Base-by-base conservation (phyloP, 805 yeast species). In the Ogataea trehalophila region DNA sequence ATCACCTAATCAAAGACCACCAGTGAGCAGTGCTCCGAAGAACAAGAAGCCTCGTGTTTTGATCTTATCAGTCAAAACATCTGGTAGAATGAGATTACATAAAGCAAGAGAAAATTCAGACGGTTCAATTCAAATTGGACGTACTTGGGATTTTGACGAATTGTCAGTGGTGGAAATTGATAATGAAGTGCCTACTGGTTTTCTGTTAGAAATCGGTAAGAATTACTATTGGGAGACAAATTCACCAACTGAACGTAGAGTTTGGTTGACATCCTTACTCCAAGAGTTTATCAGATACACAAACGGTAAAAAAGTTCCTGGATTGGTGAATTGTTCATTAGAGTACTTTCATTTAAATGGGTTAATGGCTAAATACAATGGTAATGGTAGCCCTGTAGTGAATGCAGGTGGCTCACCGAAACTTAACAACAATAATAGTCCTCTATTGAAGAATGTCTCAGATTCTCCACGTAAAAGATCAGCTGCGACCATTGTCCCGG, bases 111-210 rank as follows among this genome's bases (percentile, higher is more conserved):
- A 80, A 62, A 85, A 85, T 56, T 71, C 77, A 9, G 86, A 87
- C 55, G 83, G 86, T 1, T 65, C 82, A 1, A 80, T 86, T 57
- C 97, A 91, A 66, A 87, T 91, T 44, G 98, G 98, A 33, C 77
- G 97, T 59, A 85, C 95, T 3, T 91, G 98, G 98, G 82, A 80
- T 52, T 69, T 92, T 57, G 86, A 79, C 50, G 95, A 87, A 56
- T 69, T 92, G 53, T 63, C 72, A 4, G 64, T 66, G 39, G 64
- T 91, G 2, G 80, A 81, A 33, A 72, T 77, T 46, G 87, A 83
- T 50, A 45, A 51, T 33, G 75, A 68, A 26, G 75, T 75, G 13
- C 75, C 72, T 2, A 75, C 78, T 43, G 89, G 91, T 2, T 72
- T 87, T 47, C 51, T 75, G 0, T 70, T 86, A 45, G 70, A 71